Evolutionary conservation across 1,284 basidiomycete species (phyloP), one percentile per base, ranked within the genome.

Genomic region (Trichosporon asahii): DNA sequence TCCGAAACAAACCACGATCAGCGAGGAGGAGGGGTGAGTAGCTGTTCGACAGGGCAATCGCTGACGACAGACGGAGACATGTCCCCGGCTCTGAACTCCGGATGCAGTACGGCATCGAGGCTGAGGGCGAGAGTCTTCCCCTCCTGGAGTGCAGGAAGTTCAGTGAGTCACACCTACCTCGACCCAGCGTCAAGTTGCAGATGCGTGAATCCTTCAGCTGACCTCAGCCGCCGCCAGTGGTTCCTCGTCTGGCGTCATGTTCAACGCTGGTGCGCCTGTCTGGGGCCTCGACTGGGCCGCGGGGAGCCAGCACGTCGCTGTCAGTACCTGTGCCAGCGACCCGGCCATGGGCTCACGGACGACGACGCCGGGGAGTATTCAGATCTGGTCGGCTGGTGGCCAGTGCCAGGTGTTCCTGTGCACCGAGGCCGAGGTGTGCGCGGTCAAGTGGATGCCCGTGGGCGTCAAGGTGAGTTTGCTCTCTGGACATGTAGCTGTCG

Each of bases 231-330:
- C 61, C 27, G 15, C 31, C 12, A 33, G 37, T 2, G 46, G 53
- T 5, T 64, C 65, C 14, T 64, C 64, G 29, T 63, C 69, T 21
- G 79, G 79, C 0, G 77, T 73, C 60, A 67, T 80, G 11, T 76
- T 96, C 82, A 91, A 90, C 72, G 90, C 91, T 0, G 95, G 95
- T 1, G 90, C 90, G 2, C 91, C 92, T 0, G 90, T 93, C 15
- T 94, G 91, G 90, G 91, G 89, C 0, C 79, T 95, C 21, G 93
- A 95, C 76, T 97, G 94, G 94, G 94, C 93, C 79, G 94, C 94
- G 0, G 57, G 57, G 12, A n/a, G 15, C 61, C 90, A 95, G 76
- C 94, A 93, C 78, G 85, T 97, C 11, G 94, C 93, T 0, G 87
- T 94, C n/a, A 89, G 89, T 0, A 90, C 92, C 0, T 88, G 92